Percentiles rank a stretch among this genome's conserved stretches.
Evolutionary conservation across 73 alveolate species (phyloP).

Genomic region (Paramecium bursaria): DNA sequence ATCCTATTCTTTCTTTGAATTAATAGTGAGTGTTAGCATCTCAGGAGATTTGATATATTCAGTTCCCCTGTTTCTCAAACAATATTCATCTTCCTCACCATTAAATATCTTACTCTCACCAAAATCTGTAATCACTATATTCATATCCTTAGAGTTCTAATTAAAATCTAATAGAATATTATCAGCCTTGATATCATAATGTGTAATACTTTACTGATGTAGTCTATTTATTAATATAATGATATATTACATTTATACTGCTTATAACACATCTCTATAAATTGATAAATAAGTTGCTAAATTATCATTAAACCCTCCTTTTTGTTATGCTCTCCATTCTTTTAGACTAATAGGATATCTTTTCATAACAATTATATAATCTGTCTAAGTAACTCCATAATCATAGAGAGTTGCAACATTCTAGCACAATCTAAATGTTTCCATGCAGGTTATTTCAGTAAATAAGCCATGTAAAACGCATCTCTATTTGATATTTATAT

Average conservation of each 20-base stretch:
- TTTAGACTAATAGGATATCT: slow-evolving; percentile 90
- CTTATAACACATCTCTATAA: slow-evolving; percentile 91
- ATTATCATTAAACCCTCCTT: slow-evolving; percentile 83
- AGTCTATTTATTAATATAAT: no score
- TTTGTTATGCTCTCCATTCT: slow-evolving; percentile 93
- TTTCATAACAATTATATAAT: slow-evolving; percentile 96
- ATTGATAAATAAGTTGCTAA: slow-evolving; percentile 88
- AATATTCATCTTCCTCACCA: slow-evolving; percentile 95
- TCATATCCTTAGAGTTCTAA: slow-evolving; percentile 72
- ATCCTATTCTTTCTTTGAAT: slow-evolving; percentile 96
- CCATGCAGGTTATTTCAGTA: slow-evolving; percentile 97
- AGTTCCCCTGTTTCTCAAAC: slow-evolving; percentile 96
- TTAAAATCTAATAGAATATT: slow-evolving; percentile 90
- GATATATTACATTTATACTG: slow-evolving; percentile 87
- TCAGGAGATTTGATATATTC: slow-evolving; percentile 98
- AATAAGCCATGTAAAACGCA: slow-evolving; percentile 96
- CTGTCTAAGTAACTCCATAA: slow-evolving; percentile 94
- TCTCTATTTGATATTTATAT: slow-evolving; percentile 45
- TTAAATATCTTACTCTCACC: slow-evolving; percentile 97
- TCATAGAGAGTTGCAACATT: slow-evolving; percentile 98
- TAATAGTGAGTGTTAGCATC: slow-evolving; percentile 92
- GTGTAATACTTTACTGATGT: slow-evolving; percentile 94
- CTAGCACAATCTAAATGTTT: slow-evolving; percentile 89
- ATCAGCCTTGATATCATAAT: slow-evolving; percentile 98
- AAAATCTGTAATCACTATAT: slow-evolving; percentile 94